These are phyloP conservation scores for Fraxinus cuspidata DNA, from an alignment of 257 asterid species.

Conservation along the genomic window DNA sequence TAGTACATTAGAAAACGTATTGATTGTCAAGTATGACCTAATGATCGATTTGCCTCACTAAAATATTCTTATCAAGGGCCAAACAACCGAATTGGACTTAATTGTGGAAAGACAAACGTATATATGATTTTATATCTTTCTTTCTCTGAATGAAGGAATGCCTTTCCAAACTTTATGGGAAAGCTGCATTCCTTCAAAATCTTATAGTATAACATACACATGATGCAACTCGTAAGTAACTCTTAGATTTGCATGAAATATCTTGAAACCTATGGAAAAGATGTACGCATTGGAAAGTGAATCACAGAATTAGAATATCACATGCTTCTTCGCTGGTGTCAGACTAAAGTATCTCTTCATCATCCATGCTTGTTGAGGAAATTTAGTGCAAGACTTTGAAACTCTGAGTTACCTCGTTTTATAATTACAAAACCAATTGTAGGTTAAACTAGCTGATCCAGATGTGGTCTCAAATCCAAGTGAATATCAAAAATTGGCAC, in stretches of 20 bases:
- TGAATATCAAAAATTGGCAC: conserved; percentile 91
- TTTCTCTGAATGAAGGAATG: neutral
- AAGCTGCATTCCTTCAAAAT: neutral
- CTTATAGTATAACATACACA: neutral
- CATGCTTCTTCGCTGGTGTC: neutral
- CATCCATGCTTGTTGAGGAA: conserved; percentile 21
- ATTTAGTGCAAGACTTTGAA: conserved; percentile 1
- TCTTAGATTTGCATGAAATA: neutral
- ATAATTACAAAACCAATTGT: conserved; percentile 18
- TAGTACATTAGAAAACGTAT: conserved; percentile 5
- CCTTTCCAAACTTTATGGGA: neutral
- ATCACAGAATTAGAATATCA: neutral
- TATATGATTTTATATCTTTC: neutral
- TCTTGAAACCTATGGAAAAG: neutral
- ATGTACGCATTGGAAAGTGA: conserved; percentile 2
- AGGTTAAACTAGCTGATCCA: conserved; percentile 95
- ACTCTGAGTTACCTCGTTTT: conserved; percentile 7
- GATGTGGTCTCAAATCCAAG: conserved; percentile 85
- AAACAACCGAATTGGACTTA: neutral
- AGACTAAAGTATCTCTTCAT: conserved; percentile 11
- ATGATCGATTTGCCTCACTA: conserved; percentile 10
- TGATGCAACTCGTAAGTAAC: neutral
- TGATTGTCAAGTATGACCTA: conserved; percentile 5
- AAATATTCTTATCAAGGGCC: neutral
- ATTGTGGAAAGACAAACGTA: neutral